Conservation (phyloP, 345 rosid genomes). For the Rhizophora mangle region DNA sequence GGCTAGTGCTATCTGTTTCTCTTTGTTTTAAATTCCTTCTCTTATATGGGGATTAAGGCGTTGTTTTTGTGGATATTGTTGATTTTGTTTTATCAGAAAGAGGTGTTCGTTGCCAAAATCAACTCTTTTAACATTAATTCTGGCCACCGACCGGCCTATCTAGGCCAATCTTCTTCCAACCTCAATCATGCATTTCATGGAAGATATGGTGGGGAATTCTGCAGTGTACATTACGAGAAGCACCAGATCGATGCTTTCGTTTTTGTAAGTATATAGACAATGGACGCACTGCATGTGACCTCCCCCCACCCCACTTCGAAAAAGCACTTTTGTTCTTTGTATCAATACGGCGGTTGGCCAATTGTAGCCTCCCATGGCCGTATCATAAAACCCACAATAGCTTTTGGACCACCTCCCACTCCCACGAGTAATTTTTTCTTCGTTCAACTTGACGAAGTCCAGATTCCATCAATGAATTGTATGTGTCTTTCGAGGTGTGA, state of each 20-base stretch:
- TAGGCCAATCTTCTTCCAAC: too few relatives aligned
- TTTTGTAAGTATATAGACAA: background rate
- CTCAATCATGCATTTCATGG: too few relatives aligned
- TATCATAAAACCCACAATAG: background rate
- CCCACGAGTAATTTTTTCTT: background rate
- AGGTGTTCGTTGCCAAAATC: too few relatives aligned
- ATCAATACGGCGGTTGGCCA: background rate
- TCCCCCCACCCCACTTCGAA: background rate
- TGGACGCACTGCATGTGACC: too few relatives aligned
- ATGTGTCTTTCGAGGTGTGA: too few relatives aligned
- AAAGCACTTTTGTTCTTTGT: constrained; percentile 15
- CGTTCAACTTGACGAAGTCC: constrained; percentile 13
- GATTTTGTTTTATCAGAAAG: too few relatives aligned
- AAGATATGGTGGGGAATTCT: background rate
- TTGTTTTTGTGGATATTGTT: too few relatives aligned
- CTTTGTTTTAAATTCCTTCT: too few relatives aligned
- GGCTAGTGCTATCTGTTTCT: too few relatives aligned
- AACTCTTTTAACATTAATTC: too few relatives aligned
- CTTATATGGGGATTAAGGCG: too few relatives aligned
- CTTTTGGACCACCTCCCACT: constrained; percentile 12
- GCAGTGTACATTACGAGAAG: background rate
- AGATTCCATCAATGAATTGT: constrained; percentile 9
- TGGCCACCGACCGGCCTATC: too few relatives aligned
- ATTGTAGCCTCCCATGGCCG: background rate
- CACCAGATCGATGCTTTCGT: background rate